Conservation (phyloP, 805 yeast genomes). For the Saccharomycopsis sp. region DNA sequence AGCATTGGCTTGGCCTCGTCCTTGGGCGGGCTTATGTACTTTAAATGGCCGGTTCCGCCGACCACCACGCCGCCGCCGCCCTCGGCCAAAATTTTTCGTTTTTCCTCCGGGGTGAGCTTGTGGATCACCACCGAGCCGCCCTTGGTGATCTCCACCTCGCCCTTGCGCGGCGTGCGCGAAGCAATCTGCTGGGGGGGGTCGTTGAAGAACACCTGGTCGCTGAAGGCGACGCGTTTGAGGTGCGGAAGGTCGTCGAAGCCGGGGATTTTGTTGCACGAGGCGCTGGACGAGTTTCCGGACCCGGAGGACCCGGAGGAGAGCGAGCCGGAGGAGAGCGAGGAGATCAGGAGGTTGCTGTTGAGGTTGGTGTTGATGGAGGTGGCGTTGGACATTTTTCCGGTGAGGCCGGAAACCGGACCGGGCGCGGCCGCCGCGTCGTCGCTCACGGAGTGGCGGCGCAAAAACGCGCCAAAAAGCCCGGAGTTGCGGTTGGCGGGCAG, state of each 20-base stretch:
- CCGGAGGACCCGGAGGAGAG: constrained; percentile 5
- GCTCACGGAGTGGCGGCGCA: constrained; percentile 5
- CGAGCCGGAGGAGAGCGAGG: neutral
- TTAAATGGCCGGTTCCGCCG: constrained; percentile 68
- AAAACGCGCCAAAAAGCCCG: neutral
- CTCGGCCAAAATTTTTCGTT: constrained; percentile 35
- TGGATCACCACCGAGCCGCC: constrained; percentile 48
- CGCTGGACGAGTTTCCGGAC: constrained; percentile 15
- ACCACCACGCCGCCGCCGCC: constrained; percentile 67
- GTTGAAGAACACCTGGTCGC: constrained; percentile 61
- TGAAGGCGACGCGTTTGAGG: constrained; percentile 67
- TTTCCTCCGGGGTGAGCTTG: constrained; percentile 50
- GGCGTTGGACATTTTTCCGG: neutral
- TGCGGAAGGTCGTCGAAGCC: constrained; percentile 36
- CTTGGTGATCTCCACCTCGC: constrained; percentile 64
- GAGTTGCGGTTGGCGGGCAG: neutral
- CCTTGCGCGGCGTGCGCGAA: constrained; percentile 68
- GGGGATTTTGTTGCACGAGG: constrained; percentile 28
- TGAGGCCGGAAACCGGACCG: neutral
- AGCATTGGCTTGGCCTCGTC: neutral
- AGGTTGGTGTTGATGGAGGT: neutral
- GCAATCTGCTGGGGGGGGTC: constrained; percentile 94
- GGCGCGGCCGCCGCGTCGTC: constrained; percentile 7
- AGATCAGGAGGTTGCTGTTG: neutral
- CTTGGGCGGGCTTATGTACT: constrained; percentile 28